Evolutionary conservation across 306 rosid genomes (phyloP).

Genomic region (Glycine latifolia): DNA sequence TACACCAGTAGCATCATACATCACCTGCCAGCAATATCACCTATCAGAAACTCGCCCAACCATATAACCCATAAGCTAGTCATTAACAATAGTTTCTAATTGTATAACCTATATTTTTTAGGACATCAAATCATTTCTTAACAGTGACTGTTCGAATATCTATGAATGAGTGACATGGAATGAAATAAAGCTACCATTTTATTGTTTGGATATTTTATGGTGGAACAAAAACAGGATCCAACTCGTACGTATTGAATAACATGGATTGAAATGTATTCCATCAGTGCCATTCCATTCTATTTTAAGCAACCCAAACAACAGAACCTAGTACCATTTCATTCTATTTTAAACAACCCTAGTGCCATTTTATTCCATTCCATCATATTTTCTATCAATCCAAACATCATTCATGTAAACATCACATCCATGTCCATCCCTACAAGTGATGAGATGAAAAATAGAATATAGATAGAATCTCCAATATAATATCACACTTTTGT

Average conservation of each 20-base stretch:
- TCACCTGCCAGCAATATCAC: slow-evolving; percentile 72
- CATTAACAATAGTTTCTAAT: slow-evolving; percentile 31
- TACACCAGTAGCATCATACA: slow-evolving; percentile 99
- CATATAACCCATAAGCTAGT: neutral
- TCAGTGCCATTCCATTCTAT: neutral
- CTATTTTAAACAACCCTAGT: neutral
- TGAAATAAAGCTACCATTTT: neutral
- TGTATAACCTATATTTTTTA: neutral
- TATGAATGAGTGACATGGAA: neutral
- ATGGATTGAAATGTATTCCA: neutral
- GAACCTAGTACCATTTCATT: neutral
- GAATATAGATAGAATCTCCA: neutral
- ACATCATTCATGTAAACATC: neutral
- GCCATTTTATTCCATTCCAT: neutral
- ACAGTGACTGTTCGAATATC: neutral
- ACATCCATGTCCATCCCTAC: neutral
- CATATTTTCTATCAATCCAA: neutral
- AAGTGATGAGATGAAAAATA: neutral
- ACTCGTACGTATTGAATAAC: neutral
- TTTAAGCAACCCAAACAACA: neutral
- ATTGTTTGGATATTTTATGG: neutral
- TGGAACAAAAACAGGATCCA: neutral
- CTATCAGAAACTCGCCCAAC: slow-evolving; percentile 51
- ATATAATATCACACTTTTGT: neutral
- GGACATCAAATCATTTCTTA: neutral